Evolutionary conservation across 352 stramenopile species (phyloP).

Genomic region (Globisporangium sylvaticum): DNA sequence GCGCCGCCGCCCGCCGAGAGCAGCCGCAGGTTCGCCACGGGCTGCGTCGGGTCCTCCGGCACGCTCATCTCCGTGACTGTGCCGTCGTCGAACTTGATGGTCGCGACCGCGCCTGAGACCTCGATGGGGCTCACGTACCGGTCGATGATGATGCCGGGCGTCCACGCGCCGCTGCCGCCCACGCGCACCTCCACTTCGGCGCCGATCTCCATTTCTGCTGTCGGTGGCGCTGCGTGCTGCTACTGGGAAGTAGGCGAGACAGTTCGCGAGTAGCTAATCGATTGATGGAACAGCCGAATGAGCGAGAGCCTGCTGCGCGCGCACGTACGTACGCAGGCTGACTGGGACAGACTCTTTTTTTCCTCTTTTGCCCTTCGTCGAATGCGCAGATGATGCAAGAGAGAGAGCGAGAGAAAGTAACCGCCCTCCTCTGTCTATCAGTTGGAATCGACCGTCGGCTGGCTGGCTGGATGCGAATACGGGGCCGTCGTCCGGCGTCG

Average conservation of each 20-base stretch:
- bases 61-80: conserved; percentile 42
- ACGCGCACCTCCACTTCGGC: conserved; percentile 59
- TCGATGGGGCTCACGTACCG: conserved; percentile 60
- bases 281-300: background rate
- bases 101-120: conserved; percentile 39
- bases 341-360: background rate
- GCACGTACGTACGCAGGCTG: background rate
- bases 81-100: conserved; percentile 67
- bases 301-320: background rate
- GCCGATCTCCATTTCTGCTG: conserved; percentile 51
- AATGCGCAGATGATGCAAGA: background rate
- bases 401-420: conserved; percentile 1
- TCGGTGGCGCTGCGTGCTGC: background rate
- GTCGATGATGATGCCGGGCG: conserved; percentile 50
- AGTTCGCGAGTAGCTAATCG: background rate
- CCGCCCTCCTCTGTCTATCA: background rate
- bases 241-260: background rate
- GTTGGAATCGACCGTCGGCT: background rate
- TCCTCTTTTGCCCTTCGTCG: background rate
- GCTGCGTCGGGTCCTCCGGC: conserved; percentile 27
- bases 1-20: conserved; percentile 1
- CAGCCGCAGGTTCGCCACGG: conserved; percentile 28
- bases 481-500: background rate
- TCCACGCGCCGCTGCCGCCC: conserved; percentile 38
- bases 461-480: background rate